Conservation (phyloP, 306 rosid species). For the Begonia peltatifolia region DNA sequence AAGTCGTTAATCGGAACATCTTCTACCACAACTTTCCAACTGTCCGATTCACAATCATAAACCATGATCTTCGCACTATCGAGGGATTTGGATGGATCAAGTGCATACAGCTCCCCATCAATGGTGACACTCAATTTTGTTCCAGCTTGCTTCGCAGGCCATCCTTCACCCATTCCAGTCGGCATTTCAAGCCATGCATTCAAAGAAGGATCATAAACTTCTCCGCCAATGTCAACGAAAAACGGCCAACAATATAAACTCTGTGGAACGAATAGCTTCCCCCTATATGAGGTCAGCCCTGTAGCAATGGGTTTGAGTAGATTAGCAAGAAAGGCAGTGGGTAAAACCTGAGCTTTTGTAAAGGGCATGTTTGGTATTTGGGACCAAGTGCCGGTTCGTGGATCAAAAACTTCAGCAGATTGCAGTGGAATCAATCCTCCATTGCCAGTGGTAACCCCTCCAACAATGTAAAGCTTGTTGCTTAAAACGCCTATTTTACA, state of each 20-base stretch:
- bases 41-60: constrained; percentile 70
- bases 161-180: constrained; percentile 86
- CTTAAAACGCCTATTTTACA: constrained; percentile 75
- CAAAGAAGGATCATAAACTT: constrained; percentile 76
- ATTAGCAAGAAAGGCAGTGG: constrained; percentile 70
- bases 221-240: constrained; percentile 92
- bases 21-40: constrained; percentile 76
- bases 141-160: constrained; percentile 94
- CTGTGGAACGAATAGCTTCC: constrained; percentile 80
- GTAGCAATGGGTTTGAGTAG: constrained; percentile 92
- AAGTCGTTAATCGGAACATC: constrained; percentile 73
- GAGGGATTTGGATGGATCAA: constrained; percentile 72
- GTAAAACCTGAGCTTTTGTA: constrained; percentile 63
- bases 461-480: constrained; percentile 82
- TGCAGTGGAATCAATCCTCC: constrained; percentile 80
- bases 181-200: constrained; percentile 91
- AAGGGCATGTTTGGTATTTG: constrained; percentile 84
- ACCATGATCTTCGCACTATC: constrained; percentile 82
- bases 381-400: constrained; percentile 57
- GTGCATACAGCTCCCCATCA: constrained; percentile 75
- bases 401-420: constrained; percentile 88
- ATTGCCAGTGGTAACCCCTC: constrained; percentile 83
- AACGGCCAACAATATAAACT: constrained; percentile 93
- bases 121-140: constrained; percentile 78
- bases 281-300: constrained; percentile 77